Base-by-base conservation (phyloP, 2,329 filamentous ascomycete genomes). In the Ophiostoma ips region DNA sequence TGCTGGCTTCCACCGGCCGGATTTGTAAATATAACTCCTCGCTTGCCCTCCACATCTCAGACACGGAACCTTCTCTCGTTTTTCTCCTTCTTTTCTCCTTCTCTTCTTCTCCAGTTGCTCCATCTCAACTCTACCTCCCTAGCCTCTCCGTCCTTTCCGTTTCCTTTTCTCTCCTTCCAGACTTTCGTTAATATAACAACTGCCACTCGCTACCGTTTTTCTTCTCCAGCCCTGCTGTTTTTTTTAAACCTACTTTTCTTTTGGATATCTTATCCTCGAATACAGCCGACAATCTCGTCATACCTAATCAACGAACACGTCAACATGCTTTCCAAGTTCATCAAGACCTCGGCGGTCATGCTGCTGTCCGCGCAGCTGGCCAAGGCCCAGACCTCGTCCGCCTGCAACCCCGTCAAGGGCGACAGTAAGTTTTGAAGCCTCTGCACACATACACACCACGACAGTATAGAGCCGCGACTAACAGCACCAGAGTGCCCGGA, bases 401-500 rank as follows among this genome's bases (percentile, higher is more conserved):
- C 60, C 12, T 79, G 76, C 63, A 69, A 79, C 62, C 76, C 76
- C 46, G 64, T 68, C 49, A 64, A 76, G 66, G 68, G 71, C 64
- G 66, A 62, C 45, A 56, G 59, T 61, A 55, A 33, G 59, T 58
- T 15, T 15, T 7, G n/a, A n/a, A n/a, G n/a, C n/a, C n/a, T n/a
- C n/a, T n/a, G n/a, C n/a, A n/a, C n/a, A n/a, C n/a, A 4, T 3
- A 1, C 11, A 16, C 4, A 16, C 24, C 4, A 28, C 24, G 2
- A 16, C 15, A 34, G 5, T 34, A 3, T 34, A 7, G 31, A 34
- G 31, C 9, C 9, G 31, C 5, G 10, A 34, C 35, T 36, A 45
- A 18, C 7, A 33, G 8, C 40, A 51, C 21, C 36, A 77, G 75
- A 61, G 33, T 96, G 90, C 68, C 77, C 84, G 46, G 65, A 83